Evolutionary conservation across 1,139 yeast species (phyloP).

Genomic region (Candida sanyaensis): DNA sequence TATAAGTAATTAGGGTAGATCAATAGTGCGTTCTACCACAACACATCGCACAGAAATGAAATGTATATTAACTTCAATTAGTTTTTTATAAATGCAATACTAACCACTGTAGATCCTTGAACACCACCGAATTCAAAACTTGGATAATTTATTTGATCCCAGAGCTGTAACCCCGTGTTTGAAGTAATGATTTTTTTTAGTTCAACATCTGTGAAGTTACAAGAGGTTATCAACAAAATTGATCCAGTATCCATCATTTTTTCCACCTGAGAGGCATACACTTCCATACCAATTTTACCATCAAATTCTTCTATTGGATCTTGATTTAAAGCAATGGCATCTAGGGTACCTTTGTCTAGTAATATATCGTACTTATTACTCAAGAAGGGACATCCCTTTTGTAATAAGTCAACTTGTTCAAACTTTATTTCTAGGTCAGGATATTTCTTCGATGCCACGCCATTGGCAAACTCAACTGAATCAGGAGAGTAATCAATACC

Average conservation of each 20-base stretch:
- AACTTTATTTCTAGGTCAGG: constrained; percentile 39
- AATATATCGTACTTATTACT: constrained; percentile 60
- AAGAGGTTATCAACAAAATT: constrained; percentile 80
- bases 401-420: constrained; percentile 48
- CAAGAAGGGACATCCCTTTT: constrained; percentile 34
- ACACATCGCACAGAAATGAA: neutral
- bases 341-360: constrained; percentile 92
- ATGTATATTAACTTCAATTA: constrained; percentile 8
- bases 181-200: constrained; percentile 54
- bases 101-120: constrained; percentile 84
- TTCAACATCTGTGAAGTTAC: constrained; percentile 88
- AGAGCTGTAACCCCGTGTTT: constrained; percentile 42
- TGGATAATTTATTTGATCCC: constrained; percentile 74
- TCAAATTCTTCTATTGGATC: constrained; percentile 40
- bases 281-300: constrained; percentile 54
- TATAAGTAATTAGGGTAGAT: neutral
- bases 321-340: constrained; percentile 90
- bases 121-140: constrained; percentile 86
- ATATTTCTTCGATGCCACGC: constrained; percentile 50
- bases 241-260: constrained; percentile 58
- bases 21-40: too few species aligned
- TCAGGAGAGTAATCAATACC: constrained; percentile 88
- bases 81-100: constrained; percentile 67
- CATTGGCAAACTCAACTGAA: constrained; percentile 71
- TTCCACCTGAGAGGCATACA: constrained; percentile 64